Conservation (phyloP, 805 yeast genomes). For the Maudiozyma saulgeensis region DNA sequence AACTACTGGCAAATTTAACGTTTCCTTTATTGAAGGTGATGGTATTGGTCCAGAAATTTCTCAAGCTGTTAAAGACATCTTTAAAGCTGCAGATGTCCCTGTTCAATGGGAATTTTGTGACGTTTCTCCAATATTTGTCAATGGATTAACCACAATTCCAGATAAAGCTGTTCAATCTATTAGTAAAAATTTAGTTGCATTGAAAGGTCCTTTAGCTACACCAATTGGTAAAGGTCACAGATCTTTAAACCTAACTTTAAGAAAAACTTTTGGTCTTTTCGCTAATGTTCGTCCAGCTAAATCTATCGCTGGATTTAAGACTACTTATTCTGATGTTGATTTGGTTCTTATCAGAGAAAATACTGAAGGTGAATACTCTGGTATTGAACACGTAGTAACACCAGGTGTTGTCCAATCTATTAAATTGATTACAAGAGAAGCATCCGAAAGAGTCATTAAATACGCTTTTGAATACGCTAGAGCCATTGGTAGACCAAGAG, state of each 20-base stretch:
- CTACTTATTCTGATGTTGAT: slow-evolving; percentile 74
- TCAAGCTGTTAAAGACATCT: slow-evolving; percentile 85
- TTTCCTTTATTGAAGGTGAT: slow-evolving; percentile 95
- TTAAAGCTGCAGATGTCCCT: slow-evolving; percentile 90
- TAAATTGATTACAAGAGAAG: slow-evolving; percentile 92
- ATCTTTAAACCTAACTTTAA: slow-evolving; percentile 90
- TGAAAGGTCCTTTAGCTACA: slow-evolving; percentile 97
- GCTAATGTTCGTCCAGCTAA: slow-evolving; percentile 98
- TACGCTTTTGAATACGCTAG: slow-evolving; percentile 96
- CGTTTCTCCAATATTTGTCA: slow-evolving; percentile 84
- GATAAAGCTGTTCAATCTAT: slow-evolving; percentile 85
- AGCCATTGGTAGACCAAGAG: slow-evolving; percentile 77
- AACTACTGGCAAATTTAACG: slow-evolving; percentile 79
- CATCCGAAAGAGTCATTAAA: slow-evolving; percentile 92
- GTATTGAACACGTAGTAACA: slow-evolving; percentile 95
- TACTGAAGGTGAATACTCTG: slow-evolving; percentile 99
- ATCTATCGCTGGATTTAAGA: slow-evolving; percentile 85
- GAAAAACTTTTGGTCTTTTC: slow-evolving; percentile 91
- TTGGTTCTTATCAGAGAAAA: slow-evolving; percentile 96
- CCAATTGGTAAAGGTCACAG: slow-evolving; percentile 99
- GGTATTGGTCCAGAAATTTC: slow-evolving; percentile 97
- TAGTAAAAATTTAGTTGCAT: slow-evolving; percentile 86
- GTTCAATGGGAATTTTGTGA: slow-evolving; percentile 96
- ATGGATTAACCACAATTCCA: slow-evolving; percentile 91
- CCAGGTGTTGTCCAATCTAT: slow-evolving; percentile 98